A percentile compares a stretch with the other conserved stretches of the same genome.
Conservation (phyloP, 1,284 basidiomycete species). For the Coriolopsis trogii region DNA sequence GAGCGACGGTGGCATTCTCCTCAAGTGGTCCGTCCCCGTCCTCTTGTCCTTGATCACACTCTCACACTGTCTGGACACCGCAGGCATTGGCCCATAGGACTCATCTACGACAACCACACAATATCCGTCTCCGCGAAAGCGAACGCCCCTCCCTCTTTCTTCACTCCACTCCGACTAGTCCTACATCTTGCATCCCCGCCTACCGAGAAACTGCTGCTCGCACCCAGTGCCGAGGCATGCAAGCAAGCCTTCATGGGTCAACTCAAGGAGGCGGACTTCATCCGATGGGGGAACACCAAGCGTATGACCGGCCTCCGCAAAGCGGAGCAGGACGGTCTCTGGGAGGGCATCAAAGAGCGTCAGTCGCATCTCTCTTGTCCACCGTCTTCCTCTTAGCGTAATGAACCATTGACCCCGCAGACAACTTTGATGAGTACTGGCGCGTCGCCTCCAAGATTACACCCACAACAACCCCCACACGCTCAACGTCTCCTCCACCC, state of each 20-base stretch:
- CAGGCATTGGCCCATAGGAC: slow-evolving; percentile 96
- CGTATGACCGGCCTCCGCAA: slow-evolving; percentile 88
- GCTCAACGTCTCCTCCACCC: slow-evolving; percentile 54
- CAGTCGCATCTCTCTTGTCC: slow-evolving; percentile 35
- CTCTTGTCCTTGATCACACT: neutral
- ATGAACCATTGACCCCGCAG: slow-evolving; percentile 41
- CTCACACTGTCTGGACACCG: neutral
- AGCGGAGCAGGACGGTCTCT: slow-evolving; percentile 90
- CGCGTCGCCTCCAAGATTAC: slow-evolving; percentile 88
- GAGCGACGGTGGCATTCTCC: slow-evolving; percentile 68
- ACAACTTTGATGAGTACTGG: slow-evolving; percentile 96
- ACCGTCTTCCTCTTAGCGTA: neutral
- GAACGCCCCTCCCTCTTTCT: slow-evolving; percentile 44
- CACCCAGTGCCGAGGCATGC: slow-evolving; percentile 80
- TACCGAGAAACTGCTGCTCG: slow-evolving; percentile 79
- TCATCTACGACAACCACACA: slow-evolving; percentile 84
- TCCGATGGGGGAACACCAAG: slow-evolving; percentile 93
- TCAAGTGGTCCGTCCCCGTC: slow-evolving; percentile 73
- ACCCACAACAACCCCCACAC: slow-evolving; percentile 60
- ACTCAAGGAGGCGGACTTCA: slow-evolving; percentile 93
- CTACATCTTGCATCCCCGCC: slow-evolving; percentile 88
- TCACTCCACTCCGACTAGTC: slow-evolving; percentile 72
- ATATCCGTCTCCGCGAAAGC: slow-evolving; percentile 61
- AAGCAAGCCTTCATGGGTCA: slow-evolving; percentile 93
- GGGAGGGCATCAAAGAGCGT: slow-evolving; percentile 94